Percentiles rank a stretch among this genome's conserved stretches.
These are phyloP conservation scores for Yamadazyma sp. DNA, from an alignment of 805 yeast species.

Conservation along the genomic window DNA sequence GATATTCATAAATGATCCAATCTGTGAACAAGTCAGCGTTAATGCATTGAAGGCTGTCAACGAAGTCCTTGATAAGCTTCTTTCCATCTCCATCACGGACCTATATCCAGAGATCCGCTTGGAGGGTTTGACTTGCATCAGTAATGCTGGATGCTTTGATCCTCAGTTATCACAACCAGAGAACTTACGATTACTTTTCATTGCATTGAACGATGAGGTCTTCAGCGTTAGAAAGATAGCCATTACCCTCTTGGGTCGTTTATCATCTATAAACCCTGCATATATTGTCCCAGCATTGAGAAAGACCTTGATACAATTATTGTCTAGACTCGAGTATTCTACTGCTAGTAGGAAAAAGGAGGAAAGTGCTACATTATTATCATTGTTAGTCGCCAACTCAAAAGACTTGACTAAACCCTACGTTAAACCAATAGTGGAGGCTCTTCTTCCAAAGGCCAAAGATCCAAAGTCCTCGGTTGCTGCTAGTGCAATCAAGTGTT, in stretches of 20 bases:
- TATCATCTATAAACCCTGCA: conserved; percentile 88
- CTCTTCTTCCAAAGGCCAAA: conserved; percentile 70
- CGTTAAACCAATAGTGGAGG: conserved; percentile 86
- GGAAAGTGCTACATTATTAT: conserved; percentile 76
- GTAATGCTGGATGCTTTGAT: conserved; percentile 67
- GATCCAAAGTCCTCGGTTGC: conserved; percentile 80
- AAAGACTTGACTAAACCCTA: conserved; percentile 86
- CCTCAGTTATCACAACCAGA: conserved; percentile 94
- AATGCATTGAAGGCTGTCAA: conserved; percentile 80
- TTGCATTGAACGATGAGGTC: conserved; percentile 88
- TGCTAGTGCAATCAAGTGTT: conserved; percentile 77
- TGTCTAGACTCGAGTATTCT: conserved; percentile 84
- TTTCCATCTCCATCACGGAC: conserved; percentile 85
- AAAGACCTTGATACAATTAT: conserved; percentile 77
- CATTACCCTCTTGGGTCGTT: conserved; percentile 75
- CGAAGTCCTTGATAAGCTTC: conserved; percentile 76
- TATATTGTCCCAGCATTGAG: conserved; percentile 91
- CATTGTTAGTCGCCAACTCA: conserved; percentile 74
- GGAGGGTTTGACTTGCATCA: conserved; percentile 69
- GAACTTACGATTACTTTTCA: conserved; percentile 77
- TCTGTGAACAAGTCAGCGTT: conserved; percentile 79
- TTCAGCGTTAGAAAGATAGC: conserved; percentile 81
- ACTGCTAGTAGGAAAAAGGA: conserved; percentile 74
- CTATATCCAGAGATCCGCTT: conserved; percentile 82
- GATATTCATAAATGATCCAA: conserved; percentile 74